Conservation (phyloP, 192 early-diverging fungal genomes). For the Haplosporangium gracile region DNA sequence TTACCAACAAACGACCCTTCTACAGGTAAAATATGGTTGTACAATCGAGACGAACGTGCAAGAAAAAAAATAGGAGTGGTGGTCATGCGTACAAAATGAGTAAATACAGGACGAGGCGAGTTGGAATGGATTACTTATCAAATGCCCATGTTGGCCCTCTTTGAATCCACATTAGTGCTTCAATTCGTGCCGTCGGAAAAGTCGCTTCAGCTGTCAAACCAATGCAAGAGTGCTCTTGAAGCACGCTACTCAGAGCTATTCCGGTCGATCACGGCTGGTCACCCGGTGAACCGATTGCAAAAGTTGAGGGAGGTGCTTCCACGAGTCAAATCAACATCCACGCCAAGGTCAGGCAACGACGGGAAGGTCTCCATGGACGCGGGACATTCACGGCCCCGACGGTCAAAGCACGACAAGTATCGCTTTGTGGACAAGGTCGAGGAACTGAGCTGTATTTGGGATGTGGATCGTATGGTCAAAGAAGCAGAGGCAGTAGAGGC, state of each 20-base stretch:
- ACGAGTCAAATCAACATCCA: slow-evolving; percentile 22
- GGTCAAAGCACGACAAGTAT: slow-evolving; percentile 36
- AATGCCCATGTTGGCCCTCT: neutral
- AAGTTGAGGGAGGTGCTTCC: slow-evolving; percentile 31
- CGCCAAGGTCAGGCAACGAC: slow-evolving; percentile 11
- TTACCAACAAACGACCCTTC: slow-evolving; percentile 25
- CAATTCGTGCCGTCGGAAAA: slow-evolving; percentile 51
- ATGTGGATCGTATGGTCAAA: slow-evolving; percentile 42
- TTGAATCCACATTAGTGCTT: neutral
- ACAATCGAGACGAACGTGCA: too few species aligned
- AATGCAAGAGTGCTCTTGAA: slow-evolving; percentile 36
- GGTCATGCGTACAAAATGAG: slow-evolving; percentile 3
- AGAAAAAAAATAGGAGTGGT: slow-evolving; percentile 8
- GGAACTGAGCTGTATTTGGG: slow-evolving; percentile 55
- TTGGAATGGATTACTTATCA: neutral
- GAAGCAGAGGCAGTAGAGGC: slow-evolving; percentile 14
- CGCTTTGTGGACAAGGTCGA: slow-evolving; percentile 52
- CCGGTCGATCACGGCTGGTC: slow-evolving; percentile 40
- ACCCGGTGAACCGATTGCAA: slow-evolving; percentile 36
- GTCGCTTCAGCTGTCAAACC: slow-evolving; percentile 37
- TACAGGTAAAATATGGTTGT: slow-evolving; percentile 18
- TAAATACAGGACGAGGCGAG: neutral
- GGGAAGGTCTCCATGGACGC: slow-evolving; percentile 32
- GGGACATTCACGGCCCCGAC: slow-evolving; percentile 9
- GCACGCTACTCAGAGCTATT: slow-evolving; percentile 33